Conservation (phyloP, 306 rosid genomes). For the Fragaria nilgerrensis region DNA sequence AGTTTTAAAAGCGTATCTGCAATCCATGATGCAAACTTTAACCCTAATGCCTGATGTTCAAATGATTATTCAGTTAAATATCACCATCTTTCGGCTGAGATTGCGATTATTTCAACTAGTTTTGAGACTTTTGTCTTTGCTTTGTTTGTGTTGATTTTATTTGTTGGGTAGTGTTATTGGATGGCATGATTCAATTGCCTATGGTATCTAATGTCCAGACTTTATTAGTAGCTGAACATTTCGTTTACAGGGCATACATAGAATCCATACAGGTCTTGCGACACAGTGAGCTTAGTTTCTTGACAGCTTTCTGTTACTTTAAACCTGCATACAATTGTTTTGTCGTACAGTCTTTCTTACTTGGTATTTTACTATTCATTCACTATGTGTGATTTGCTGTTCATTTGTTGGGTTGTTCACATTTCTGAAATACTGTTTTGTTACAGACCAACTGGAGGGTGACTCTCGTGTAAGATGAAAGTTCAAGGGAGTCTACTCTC, state of each 20-base stretch:
- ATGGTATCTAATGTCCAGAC: constrained; percentile 76
- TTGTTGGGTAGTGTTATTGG: neutral
- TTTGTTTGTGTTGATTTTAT: neutral
- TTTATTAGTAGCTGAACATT: constrained; percentile 49
- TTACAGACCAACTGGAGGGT: constrained; percentile 57
- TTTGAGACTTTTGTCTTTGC: neutral
- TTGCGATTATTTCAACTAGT: constrained; percentile 27
- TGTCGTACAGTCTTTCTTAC: too few relatives aligned
- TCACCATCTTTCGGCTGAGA: constrained; percentile 83
- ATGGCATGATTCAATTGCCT: constrained; percentile 28
- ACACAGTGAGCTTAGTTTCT: constrained; percentile 49
- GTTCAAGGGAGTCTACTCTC: constrained; percentile 41
- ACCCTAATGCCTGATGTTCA: constrained; percentile 17
- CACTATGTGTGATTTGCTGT: too few relatives aligned
- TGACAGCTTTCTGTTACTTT: constrained; percentile 56
- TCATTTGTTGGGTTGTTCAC: too few relatives aligned
- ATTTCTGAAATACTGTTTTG: neutral
- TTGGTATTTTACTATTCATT: too few relatives aligned
- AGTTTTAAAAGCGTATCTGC: constrained; percentile 17
- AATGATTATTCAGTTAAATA: constrained; percentile 40
- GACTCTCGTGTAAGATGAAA: constrained; percentile 78
- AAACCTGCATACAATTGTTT: constrained; percentile 54
- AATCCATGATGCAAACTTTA: constrained; percentile 48
- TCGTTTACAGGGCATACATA: constrained; percentile 60
- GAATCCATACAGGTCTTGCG: constrained; percentile 58